These are phyloP conservation scores for Microbotryum intermedium DNA, from an alignment of 1,284 basidiomycete species.

Conservation along the genomic window DNA sequence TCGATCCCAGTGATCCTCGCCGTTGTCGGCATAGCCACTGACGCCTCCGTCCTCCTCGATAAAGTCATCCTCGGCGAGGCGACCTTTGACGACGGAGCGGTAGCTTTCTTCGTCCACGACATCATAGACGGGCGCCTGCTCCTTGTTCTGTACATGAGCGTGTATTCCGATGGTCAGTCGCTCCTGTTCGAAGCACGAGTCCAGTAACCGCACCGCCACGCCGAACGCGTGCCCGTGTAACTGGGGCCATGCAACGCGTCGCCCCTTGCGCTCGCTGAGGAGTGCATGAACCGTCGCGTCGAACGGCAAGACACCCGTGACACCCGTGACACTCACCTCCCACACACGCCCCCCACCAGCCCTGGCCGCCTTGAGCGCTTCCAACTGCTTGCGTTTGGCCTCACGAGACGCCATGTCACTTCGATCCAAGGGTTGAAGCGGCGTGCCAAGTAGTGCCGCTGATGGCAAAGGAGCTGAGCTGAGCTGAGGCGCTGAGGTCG, in stretches of 20 bases:
- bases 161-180: neutral
- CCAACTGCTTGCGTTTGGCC: constrained; percentile 34
- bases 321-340: constrained; percentile 42
- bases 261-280: no score
- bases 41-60: constrained; percentile 67
- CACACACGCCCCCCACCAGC: constrained; percentile 44
- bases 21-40: constrained; percentile 88
- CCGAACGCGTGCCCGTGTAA: constrained; percentile 2
- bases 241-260: neutral
- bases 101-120: constrained; percentile 90
- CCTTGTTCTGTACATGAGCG: constrained; percentile 41
- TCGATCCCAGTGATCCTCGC: constrained; percentile 77
- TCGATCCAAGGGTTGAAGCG: no score
- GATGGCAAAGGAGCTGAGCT: no score
- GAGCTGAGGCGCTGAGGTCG: no score
- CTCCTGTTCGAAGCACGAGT: constrained; percentile 3
- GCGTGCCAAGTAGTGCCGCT: no score
- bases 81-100: constrained; percentile 68
- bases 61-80: constrained; percentile 88
- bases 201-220: neutral
- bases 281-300: constrained; percentile 4
- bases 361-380: constrained; percentile 43
- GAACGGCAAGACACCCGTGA: neutral
- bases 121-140: constrained; percentile 74
- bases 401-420: constrained; percentile 19